A percentile compares a stretch with the other conserved stretches of the same genome.
Conservation (phyloP, 345 rosid species). For the Salix brachista region DNA sequence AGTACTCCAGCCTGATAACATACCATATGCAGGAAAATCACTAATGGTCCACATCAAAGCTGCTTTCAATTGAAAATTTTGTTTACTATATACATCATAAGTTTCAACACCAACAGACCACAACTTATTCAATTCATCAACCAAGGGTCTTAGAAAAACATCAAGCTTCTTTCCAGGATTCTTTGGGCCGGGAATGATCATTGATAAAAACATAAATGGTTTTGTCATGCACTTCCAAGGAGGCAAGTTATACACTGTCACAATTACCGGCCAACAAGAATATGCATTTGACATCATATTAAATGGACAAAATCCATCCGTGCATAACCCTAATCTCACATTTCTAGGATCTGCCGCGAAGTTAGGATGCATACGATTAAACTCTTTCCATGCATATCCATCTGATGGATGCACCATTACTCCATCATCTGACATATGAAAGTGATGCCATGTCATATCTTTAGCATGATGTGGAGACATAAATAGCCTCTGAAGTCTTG, state of each 20-base stretch:
- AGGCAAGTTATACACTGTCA: not conserved
- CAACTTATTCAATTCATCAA: not conserved
- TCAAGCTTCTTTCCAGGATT: not conserved
- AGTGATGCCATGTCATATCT: too few species aligned
- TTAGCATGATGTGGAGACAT: too few species aligned
- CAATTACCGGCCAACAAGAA: not conserved
- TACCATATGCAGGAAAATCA: not conserved
- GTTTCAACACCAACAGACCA: not conserved
- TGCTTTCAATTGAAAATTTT: not conserved
- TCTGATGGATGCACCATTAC: too few species aligned
- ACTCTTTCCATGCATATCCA: too few species aligned
- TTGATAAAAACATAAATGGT: not conserved
- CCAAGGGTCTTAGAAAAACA: not conserved
- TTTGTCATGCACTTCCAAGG: slow-evolving; percentile 3
- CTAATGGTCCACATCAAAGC: not conserved
- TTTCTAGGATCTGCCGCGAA: too few species aligned
- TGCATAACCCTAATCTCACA: too few species aligned
- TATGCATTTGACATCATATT: too few species aligned
- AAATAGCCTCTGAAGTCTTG: too few species aligned
- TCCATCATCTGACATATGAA: too few species aligned
- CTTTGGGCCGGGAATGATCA: not conserved
- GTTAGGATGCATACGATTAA: too few species aligned
- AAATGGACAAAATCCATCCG: too few species aligned
- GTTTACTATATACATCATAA: not conserved
- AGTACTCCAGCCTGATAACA: not conserved